Percentiles rank a stretch among this genome's conserved stretches.
Conservation (phyloP, 2,329 filamentous ascomycete species). For the Colletotrichum cuscutae region DNA sequence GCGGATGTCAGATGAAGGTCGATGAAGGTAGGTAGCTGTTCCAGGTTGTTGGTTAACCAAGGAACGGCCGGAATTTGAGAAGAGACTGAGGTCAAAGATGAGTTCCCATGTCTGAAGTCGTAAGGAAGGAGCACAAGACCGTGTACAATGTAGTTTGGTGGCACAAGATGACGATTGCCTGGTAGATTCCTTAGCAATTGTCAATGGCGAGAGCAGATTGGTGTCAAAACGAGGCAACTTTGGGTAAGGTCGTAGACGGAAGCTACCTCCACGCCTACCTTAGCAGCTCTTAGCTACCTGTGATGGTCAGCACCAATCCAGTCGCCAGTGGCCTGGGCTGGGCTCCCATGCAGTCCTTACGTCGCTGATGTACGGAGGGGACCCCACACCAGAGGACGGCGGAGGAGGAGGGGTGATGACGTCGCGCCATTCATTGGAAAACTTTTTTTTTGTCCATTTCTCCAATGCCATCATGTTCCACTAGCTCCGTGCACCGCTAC, state of each 20-base stretch:
- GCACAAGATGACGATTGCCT: background rate
- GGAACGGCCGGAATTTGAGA: conserved; percentile 24
- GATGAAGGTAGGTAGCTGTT: background rate
- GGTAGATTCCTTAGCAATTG: conserved; percentile 29
- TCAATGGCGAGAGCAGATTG: background rate
- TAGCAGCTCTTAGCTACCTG: background rate
- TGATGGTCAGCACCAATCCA: background rate
- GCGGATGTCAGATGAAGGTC: background rate
- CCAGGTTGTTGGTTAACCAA: conserved; percentile 9
- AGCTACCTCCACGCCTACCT: background rate
- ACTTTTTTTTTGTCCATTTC: conserved; percentile 9
- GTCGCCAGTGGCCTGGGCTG: conserved; percentile 1
- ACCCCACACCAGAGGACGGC: conserved; percentile 27
- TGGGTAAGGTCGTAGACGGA: background rate
- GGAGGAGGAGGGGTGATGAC: conserved; percentile 32
- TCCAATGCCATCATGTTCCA: conserved; percentile 1
- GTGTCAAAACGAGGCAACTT: background rate
- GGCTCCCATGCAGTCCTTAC: conserved; percentile 30
- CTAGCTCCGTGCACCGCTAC: background rate
- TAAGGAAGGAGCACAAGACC: background rate
- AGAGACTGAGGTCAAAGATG: conserved; percentile 9
- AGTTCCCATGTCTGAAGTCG: background rate
- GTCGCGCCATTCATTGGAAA: conserved; percentile 11
- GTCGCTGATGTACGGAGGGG: conserved; percentile 6
- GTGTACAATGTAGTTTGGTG: background rate